These are phyloP conservation scores for Peronospora farinosa DNA, from an alignment of 352 stramenopile genomes.

Conservation along the genomic window DNA sequence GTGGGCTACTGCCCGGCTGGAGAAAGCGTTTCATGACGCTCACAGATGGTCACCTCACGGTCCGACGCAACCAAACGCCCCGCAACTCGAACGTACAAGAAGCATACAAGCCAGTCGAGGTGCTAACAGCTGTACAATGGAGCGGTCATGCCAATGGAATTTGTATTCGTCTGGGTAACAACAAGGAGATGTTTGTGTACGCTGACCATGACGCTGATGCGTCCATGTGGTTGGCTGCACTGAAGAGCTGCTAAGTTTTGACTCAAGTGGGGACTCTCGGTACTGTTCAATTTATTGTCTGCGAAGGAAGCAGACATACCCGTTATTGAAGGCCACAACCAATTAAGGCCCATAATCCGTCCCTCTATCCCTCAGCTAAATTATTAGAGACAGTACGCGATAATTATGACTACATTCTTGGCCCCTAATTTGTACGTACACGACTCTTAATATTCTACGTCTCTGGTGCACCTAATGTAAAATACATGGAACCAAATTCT, in stretches of 20 bases:
- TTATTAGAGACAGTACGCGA: slow-evolving; percentile 30
- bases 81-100: slow-evolving; percentile 28
- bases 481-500: too few relatives aligned
- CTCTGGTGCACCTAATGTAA: too few relatives aligned
- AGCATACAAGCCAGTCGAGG: slow-evolving; percentile 35
- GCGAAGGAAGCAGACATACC: slow-evolving; percentile 22
- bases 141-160: slow-evolving; percentile 36
- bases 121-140: slow-evolving; percentile 44
- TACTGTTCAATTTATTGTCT: slow-evolving; percentile 4
- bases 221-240: slow-evolving; percentile 44
- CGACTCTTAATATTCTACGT: too few relatives aligned
- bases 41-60: slow-evolving; percentile 36
- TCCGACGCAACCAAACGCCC: slow-evolving; percentile 23
- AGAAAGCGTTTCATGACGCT: slow-evolving; percentile 57
- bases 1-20: slow-evolving; percentile 33
- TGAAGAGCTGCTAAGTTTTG: slow-evolving; percentile 38
- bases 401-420: slow-evolving; percentile 21
- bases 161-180: slow-evolving; percentile 42
- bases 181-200: slow-evolving; percentile 53
- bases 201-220: slow-evolving; percentile 38
- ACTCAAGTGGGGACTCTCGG: slow-evolving; percentile 1
- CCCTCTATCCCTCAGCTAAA: slow-evolving; percentile 19
- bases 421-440: background rate
- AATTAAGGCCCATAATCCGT: slow-evolving; percentile 3
- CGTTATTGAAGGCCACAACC: slow-evolving; percentile 7